Evolutionary conservation across 108 stramenopile species (phyloP).

Genomic region (Nannochloropsis oceanica): DNA sequence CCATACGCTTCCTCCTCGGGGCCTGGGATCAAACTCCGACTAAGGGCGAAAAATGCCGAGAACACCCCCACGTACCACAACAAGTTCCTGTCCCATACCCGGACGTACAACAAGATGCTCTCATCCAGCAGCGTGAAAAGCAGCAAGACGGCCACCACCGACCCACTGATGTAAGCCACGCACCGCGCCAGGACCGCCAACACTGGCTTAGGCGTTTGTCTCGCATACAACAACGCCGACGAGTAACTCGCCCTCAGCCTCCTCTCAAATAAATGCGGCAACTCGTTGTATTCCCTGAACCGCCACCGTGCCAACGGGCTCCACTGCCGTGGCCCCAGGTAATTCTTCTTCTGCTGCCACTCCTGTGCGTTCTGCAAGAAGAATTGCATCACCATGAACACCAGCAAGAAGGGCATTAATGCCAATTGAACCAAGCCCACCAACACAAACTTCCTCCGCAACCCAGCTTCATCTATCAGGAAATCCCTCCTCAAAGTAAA

Average conservation of each 20-base stretch:
- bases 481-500: conserved; percentile 69
- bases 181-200: conserved; percentile 53
- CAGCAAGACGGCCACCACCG: conserved; percentile 72
- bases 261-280: conserved; percentile 70
- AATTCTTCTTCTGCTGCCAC: conserved; percentile 58
- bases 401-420: conserved; percentile 75
- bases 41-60: conserved; percentile 52
- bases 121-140: conserved; percentile 75
- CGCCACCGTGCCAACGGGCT: conserved; percentile 61
- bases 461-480: conserved; percentile 52
- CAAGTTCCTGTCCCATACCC: conserved; percentile 72
- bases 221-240: conserved; percentile 61
- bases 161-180: conserved; percentile 74
- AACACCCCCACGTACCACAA: conserved; percentile 73
- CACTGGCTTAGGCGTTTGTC: conserved; percentile 63
- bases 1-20: not conserved
- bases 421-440: conserved; percentile 74
- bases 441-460: conserved; percentile 55
- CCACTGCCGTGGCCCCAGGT: conserved; percentile 87
- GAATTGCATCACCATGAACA: conserved; percentile 80
- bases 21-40: conserved; percentile 44
- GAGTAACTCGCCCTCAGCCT: conserved; percentile 42
- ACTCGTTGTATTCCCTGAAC: conserved; percentile 91
- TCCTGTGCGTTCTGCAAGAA: conserved; percentile 83
- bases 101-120: conserved; percentile 75